phyloP scores from a whole-genome alignment of 1,139 yeast genomes.

The Kluyveromyces sp. region DNA sequence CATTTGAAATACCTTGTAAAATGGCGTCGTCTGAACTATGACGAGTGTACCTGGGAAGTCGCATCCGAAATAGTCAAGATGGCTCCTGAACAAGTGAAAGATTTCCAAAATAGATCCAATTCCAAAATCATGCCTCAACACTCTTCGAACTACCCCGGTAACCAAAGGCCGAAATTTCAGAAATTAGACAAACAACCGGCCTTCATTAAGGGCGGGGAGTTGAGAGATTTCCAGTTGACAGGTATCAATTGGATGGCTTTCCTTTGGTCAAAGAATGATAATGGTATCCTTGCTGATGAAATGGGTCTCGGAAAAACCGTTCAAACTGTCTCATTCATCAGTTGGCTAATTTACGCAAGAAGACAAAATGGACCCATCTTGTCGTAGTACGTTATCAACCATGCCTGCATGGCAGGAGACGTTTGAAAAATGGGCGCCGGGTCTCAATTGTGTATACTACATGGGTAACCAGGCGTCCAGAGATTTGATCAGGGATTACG shows the following conservation, averaged over 20 bases:
- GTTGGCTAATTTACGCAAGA: conserved; percentile 91
- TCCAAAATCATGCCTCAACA: conserved; percentile 79
- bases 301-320: conserved; percentile 99
- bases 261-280: conserved; percentile 94
- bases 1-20: conserved; percentile 78
- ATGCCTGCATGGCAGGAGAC: conserved; percentile 99
- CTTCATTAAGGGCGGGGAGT: conserved; percentile 83
- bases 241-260: conserved; percentile 99
- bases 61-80: conserved; percentile 78
- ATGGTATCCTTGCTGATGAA: conserved; percentile 96
- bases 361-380: conserved; percentile 95
- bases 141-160: conserved; percentile 65
- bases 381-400: conserved; percentile 91
- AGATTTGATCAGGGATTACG: conserved; percentile 72
- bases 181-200: conserved; percentile 81
- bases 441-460: conserved; percentile 83
- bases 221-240: conserved; percentile 94
- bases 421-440: conserved; percentile 96
- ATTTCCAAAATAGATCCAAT: conserved; percentile 71
- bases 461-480: conserved; percentile 89
- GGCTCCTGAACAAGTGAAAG: conserved; percentile 79
- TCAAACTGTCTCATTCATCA: conserved; percentile 88
- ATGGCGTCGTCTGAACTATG: conserved; percentile 90
- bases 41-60: conserved; percentile 95
- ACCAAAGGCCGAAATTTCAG: conserved; percentile 78